Conservation (phyloP, 768 basidiomycete genomes). For the Podaxis carcinomalis region DNA sequence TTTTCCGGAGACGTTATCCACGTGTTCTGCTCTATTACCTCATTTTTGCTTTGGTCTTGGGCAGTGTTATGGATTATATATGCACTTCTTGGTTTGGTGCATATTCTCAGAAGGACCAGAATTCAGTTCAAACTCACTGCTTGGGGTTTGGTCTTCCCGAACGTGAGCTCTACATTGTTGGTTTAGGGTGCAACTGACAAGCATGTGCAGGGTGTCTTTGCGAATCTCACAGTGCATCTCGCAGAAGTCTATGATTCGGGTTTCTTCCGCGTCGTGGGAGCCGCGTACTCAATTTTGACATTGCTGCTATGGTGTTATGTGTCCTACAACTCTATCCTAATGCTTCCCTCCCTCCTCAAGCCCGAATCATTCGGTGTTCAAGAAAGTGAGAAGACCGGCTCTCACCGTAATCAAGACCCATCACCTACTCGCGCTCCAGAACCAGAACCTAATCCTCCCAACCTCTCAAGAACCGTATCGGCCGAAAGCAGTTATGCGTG, state of each 20-base stretch:
- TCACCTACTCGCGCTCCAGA: too few species aligned
- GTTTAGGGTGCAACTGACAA: not conserved
- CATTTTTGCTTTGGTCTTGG: slow-evolving; percentile 58
- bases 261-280: slow-evolving; percentile 55
- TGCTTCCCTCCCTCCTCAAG: not conserved
- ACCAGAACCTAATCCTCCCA: not conserved
- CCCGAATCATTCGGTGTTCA: not conserved
- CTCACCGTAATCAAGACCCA: not conserved
- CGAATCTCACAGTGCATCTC: slow-evolving; percentile 56
- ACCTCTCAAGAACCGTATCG: not conserved
- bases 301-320: slow-evolving; percentile 51
- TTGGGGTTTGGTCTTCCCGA: slow-evolving; percentile 73
- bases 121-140: slow-evolving; percentile 54
- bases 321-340: slow-evolving; percentile 34
- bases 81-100: slow-evolving; percentile 45
- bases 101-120: slow-evolving; percentile 33
- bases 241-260: slow-evolving; percentile 43
- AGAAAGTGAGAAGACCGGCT: not conserved
- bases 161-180: slow-evolving; percentile 28
- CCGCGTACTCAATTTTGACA: slow-evolving; percentile 47
- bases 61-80: slow-evolving; percentile 61
- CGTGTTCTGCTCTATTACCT: slow-evolving; percentile 39
- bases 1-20: slow-evolving; percentile 34
- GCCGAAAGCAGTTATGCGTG: not conserved
- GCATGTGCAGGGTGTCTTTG: slow-evolving; percentile 43